These are phyloP conservation scores for Talaromyces ruber DNA, from an alignment of 495 filamentous ascomycete species.

Conservation along the genomic window DNA sequence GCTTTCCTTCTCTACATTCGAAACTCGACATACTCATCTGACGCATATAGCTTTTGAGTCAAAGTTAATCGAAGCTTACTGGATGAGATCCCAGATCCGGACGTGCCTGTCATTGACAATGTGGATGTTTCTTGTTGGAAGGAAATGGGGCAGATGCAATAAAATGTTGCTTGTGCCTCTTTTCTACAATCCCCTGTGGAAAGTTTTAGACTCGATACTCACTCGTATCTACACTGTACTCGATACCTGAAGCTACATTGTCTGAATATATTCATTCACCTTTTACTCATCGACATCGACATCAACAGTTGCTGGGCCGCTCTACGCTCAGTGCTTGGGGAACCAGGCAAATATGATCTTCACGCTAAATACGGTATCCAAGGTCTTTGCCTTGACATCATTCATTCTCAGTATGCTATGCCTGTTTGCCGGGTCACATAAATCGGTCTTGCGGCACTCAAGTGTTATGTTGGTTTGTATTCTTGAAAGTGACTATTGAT, in stretches of 20 bases:
- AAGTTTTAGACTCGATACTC: background rate
- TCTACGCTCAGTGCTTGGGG: background rate
- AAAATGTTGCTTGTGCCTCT: background rate
- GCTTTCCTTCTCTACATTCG: background rate
- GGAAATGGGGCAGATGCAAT: background rate
- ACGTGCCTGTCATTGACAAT: background rate
- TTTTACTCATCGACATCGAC: background rate
- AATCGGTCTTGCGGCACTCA: slow-evolving; percentile 51
- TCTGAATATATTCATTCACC: background rate
- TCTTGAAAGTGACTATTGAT: background rate
- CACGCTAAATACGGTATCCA: slow-evolving; percentile 5
- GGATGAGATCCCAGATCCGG: background rate
- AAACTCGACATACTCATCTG: background rate
- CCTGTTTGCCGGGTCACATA: slow-evolving; percentile 60
- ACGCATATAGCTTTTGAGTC: too few relatives aligned
- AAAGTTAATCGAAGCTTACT: too few relatives aligned
- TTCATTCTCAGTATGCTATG: slow-evolving; percentile 62
- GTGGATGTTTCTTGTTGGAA: background rate
- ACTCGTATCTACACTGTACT: background rate
- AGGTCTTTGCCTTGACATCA: slow-evolving; percentile 38
- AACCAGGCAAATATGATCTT: slow-evolving; percentile 1
- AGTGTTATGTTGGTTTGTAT: slow-evolving; percentile 56
- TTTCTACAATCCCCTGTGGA: background rate
- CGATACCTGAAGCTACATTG: background rate
- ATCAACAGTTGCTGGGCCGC: background rate